Conservation (phyloP, 345 rosid genomes). For the Acer negundo region DNA sequence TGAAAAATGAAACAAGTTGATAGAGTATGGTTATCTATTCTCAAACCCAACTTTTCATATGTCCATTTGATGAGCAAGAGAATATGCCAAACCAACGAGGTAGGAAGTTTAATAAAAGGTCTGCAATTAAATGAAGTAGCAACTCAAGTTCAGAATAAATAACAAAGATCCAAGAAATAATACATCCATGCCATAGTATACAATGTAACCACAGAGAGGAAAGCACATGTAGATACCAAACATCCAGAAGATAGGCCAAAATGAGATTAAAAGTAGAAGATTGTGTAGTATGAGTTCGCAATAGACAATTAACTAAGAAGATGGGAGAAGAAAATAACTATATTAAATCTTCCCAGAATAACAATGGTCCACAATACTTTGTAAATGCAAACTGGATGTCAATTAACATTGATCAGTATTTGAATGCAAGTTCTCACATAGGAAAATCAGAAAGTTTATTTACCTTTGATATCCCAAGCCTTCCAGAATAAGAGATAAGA, state of each 20-base stretch:
- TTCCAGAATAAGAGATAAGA: slow-evolving; percentile 61
- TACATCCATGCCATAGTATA: slow-evolving; percentile 3
- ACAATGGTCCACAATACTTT: slow-evolving; percentile 8
- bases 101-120: slow-evolving; percentile 75
- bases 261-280: background rate
- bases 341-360: background rate
- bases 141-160: slow-evolving; percentile 20
- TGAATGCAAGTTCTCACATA: slow-evolving; percentile 12
- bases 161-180: slow-evolving; percentile 5
- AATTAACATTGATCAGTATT: slow-evolving; percentile 8
- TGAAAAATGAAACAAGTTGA: slow-evolving; percentile 54
- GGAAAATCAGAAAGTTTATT: slow-evolving; percentile 14
- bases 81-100: slow-evolving; percentile 41
- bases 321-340: slow-evolving; percentile 2
- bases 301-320: background rate
- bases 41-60: slow-evolving; percentile 45
- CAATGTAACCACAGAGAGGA: background rate
- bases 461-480: slow-evolving; percentile 91
- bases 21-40: slow-evolving; percentile 36
- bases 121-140: slow-evolving; percentile 45
- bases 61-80: slow-evolving; percentile 53
- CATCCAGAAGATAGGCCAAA: background rate
- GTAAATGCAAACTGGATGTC: slow-evolving; percentile 3
- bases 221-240: background rate
- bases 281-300: background rate